Base-by-base conservation (phyloP, 1,139 yeast species). In the Pichia sp. region DNA sequence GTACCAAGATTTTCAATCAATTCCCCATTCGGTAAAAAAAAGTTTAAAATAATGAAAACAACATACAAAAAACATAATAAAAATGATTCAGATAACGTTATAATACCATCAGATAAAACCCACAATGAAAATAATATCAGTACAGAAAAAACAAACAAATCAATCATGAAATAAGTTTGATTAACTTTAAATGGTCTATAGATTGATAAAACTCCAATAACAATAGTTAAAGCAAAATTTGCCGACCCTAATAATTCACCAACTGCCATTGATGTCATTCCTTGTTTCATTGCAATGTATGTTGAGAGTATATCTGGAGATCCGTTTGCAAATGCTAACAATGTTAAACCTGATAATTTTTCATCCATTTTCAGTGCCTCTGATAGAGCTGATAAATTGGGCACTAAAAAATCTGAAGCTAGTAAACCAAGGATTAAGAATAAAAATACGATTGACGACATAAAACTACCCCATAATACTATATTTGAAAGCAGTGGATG, bases 171-270 rank as follows among this genome's bases (percentile, higher is more conserved):
- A 42, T 72, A 70, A 14, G 44, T 36, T 42, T 60, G 62, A 25
- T 65, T 61, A 5, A 87, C 86, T 52, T 74, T 68, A 63, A 87
- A 85, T 0, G 95, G 93, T 46, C 76, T 73, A 0, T 83, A 69
- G 2, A 88, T 69, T 0, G 87, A 87, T 80, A 88, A 83, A 2
- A 83, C 68, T 0, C 96, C 96, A 28, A 86, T 74, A 4, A 88
- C 89, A 3, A 85, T 81, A 5, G 91, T 79, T 14, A 84, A 73
- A n/a, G 87, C 83, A 60, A 89, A 85, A 41, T 83, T 75, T 0
- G 93, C 87, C 3, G 96, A 91, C 0, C 99, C 98, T 36, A 89
- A 69, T 42, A 91, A 72, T 67, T 91, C 97, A 1, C 97, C 95
- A 6, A 93, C 70, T 0, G 98, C 98, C 65, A 93, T 70, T 3